Evolutionary conservation across 495 filamentous ascomycete species (phyloP).

Genomic region (Penicillium pulvis): DNA sequence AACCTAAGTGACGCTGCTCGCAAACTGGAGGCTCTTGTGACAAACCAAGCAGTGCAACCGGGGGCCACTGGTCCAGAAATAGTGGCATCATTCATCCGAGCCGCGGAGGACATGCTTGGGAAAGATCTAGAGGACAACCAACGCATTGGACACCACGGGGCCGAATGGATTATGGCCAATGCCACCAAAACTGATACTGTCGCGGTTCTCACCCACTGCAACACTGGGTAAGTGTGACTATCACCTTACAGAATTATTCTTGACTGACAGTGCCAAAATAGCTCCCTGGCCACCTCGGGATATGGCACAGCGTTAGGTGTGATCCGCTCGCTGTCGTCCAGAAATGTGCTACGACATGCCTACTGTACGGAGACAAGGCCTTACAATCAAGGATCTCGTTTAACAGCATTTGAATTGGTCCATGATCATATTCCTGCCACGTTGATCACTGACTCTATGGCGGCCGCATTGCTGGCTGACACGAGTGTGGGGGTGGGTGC

Average conservation of each 20-base stretch:
- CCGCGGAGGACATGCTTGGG: constrained; percentile 84
- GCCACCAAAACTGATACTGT: constrained; percentile 40
- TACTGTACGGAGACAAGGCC: constrained; percentile 97
- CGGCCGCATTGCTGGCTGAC: constrained; percentile 73
- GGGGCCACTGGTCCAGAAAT: constrained; percentile 50
- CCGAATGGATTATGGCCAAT: constrained; percentile 73
- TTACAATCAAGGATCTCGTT: constrained; percentile 94
- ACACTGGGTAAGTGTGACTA: constrained; percentile 71
- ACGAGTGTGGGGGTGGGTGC: constrained; percentile 66
- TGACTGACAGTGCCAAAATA: constrained; percentile 29
- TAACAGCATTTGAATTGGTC: constrained; percentile 94
- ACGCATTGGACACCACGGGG: constrained; percentile 78
- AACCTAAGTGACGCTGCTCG: constrained; percentile 87
- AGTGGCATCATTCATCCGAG: constrained; percentile 65
- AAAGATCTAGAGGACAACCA: constrained; percentile 86
- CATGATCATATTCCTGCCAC: constrained; percentile 93
- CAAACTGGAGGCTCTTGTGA: constrained; percentile 67
- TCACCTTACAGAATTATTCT: constrained; percentile 1
- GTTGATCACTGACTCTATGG: constrained; percentile 96
- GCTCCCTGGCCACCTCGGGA: constrained; percentile 91
- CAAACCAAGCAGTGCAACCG: constrained; percentile 32
- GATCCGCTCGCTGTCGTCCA: constrained; percentile 76
- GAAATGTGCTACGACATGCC: constrained; percentile 67
- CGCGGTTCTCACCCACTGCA: constrained; percentile 93
- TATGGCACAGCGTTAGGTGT: constrained; percentile 96